These are phyloP conservation scores for Aspergillus aculeatinus DNA, from an alignment of 2,329 filamentous ascomycete genomes.

Conservation along the genomic window DNA sequence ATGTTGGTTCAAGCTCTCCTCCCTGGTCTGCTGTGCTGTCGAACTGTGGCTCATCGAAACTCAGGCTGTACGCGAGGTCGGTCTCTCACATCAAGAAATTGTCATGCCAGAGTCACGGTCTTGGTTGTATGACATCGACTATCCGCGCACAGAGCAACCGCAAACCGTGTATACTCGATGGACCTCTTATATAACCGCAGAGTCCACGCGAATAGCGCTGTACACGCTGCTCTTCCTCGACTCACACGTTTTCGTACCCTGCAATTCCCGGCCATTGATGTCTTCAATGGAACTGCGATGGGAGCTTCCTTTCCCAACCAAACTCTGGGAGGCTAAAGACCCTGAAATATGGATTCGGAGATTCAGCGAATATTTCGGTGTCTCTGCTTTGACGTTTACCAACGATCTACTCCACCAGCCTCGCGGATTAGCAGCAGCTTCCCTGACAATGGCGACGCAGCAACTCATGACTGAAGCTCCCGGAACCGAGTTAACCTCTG, in stretches of 20 bases:
- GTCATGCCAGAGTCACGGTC: neutral
- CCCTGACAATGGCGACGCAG: slow-evolving; percentile 32
- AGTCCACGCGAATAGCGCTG: neutral
- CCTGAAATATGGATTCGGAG: slow-evolving; percentile 27
- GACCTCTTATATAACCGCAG: neutral
- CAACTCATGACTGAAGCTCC: slow-evolving; percentile 33
- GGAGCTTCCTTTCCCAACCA: slow-evolving; percentile 32
- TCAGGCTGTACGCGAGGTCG: neutral
- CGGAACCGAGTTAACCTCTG: slow-evolving; percentile 22
- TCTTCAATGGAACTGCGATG: slow-evolving; percentile 36
- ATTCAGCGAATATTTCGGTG: neutral
- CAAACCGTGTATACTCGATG: neutral
- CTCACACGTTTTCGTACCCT: slow-evolving; percentile 30
- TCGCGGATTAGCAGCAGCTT: slow-evolving; percentile 25
- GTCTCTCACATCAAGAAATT: slow-evolving; percentile 3
- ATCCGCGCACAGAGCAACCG: slow-evolving; percentile 11
- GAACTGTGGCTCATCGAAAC: neutral
- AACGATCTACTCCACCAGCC: neutral
- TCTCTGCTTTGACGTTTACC: neutral
- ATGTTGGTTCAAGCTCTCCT: neutral
- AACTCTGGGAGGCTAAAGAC: slow-evolving; percentile 33
- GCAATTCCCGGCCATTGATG: slow-evolving; percentile 30
- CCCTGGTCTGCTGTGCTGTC: neutral
- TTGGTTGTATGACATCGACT: neutral
- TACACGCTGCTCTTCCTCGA: neutral